Base-by-base conservation (phyloP, 805 yeast species). In the Tetrapisispora iriomotensis region DNA sequence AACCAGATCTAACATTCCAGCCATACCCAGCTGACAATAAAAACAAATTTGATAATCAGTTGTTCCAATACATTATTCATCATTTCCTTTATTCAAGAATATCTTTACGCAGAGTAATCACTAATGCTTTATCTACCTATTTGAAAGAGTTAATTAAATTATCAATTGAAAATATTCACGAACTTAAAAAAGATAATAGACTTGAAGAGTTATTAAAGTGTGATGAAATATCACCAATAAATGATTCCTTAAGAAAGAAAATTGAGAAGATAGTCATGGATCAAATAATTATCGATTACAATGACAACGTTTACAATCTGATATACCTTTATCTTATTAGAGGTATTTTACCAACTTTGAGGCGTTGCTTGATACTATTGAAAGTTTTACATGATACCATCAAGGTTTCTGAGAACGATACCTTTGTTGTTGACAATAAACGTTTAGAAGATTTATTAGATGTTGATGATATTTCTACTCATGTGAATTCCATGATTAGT, bases 311-410 rank as follows among this genome's bases (percentile, higher is more conserved):
- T 6, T 54, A 43, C 39, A 39, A 40, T 23, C 21, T 55, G 23
- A 50, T 53, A 6, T 55, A 50, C 36, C 46, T 56, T 1, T 44
- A 44, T 34, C 26, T 53, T 10, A 28, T 53, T 29, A 52, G 41
- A 30, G 51, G 49, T 29, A 26, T 56, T 13, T 42, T 53, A 14
- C 60, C 57, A 3, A 49, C 56, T 1, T 35, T 56, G 29, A 49
- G 61, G 36, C 54, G 61, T 32, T 61, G 56, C 37, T 33, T 56
- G 36, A 54, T 59, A 6, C 59, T 66, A 42, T 34, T 61, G 18
- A 53, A 50, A 31, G 55, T 54, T n/a, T 44, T 66, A 33, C 55
- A 56, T 31, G 46, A 50, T 7, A 43, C 59, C 7, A 43, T 62
- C 24, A 51, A 54, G 25, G 48, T 54, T 13, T 39, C 49, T 17